Conservation (phyloP, 2,329 filamentous ascomycete genomes). For the Monosporascus cannonballus region DNA sequence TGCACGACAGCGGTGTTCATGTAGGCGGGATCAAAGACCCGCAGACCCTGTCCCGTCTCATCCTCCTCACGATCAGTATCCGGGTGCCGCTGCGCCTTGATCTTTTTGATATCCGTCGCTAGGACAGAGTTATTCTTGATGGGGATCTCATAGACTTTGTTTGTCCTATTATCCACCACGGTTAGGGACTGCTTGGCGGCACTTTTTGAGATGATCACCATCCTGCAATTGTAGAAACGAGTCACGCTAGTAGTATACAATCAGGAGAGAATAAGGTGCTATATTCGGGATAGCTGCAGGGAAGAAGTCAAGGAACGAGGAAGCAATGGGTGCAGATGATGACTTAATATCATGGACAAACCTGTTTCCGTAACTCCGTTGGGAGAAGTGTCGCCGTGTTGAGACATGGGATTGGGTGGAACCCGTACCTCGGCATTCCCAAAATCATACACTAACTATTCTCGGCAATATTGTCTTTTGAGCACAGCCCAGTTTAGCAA, state of each 20-base stretch:
- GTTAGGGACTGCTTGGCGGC: constrained; percentile 29
- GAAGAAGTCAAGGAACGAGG: not conserved
- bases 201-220: constrained; percentile 22
- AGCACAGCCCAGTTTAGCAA: not conserved
- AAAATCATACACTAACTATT: not conserved
- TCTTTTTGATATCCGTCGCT: constrained; percentile 46
- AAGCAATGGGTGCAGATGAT: not conserved
- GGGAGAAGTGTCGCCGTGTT: not conserved
- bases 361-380: not conserved
- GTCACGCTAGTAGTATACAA: not conserved
- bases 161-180: constrained; percentile 44
- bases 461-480: not conserved
- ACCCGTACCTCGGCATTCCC: not conserved
- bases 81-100: constrained; percentile 29
- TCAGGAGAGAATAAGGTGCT: not conserved
- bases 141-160: constrained; percentile 40
- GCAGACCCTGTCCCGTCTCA: constrained; percentile 42
- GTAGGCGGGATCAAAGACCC: constrained; percentile 45
- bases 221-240: constrained; percentile 5
- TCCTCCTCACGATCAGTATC: constrained; percentile 34
- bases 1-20: constrained; percentile 47
- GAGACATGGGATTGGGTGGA: not conserved
- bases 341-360: not conserved
- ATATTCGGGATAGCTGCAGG: not conserved
- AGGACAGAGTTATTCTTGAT: constrained; percentile 43